Evolutionary conservation across 306 rosid genomes (phyloP).

Genomic region (Trichosanthes cucumerina): DNA sequence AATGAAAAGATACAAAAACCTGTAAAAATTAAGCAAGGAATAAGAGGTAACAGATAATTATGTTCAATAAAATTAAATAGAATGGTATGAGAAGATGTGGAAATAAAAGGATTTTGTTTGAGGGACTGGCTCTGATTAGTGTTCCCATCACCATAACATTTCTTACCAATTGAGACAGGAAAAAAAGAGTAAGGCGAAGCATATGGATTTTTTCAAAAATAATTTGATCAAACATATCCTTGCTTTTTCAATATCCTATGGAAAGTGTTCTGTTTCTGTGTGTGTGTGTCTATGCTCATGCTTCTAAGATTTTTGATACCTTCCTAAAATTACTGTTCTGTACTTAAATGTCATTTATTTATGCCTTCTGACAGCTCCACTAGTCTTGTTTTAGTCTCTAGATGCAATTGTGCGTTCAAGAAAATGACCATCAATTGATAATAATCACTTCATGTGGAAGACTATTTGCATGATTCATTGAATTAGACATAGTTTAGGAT

Average conservation of each 20-base stretch:
- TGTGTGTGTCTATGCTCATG: neutral
- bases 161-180: neutral
- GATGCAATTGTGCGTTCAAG: neutral
- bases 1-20: neutral
- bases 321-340: neutral
- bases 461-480: neutral
- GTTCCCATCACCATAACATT: neutral
- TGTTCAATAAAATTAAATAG: neutral
- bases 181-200: neutral
- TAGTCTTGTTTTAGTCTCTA: neutral
- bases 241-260: neutral
- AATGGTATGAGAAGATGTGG: neutral
- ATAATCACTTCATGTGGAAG: neutral
- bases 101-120: neutral
- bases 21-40: neutral
- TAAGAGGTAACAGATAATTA: neutral
- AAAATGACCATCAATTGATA: neutral
- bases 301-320: neutral
- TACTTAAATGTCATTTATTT: neutral
- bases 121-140: neutral
- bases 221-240: neutral
- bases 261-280: neutral
- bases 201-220: neutral
- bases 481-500: neutral
- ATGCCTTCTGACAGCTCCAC: neutral